A percentile compares a stretch with the other conserved stretches of the same genome.
These are phyloP conservation scores for Theileria orientalis DNA, from an alignment of 169 alveolate species.

Conservation along the genomic window DNA sequence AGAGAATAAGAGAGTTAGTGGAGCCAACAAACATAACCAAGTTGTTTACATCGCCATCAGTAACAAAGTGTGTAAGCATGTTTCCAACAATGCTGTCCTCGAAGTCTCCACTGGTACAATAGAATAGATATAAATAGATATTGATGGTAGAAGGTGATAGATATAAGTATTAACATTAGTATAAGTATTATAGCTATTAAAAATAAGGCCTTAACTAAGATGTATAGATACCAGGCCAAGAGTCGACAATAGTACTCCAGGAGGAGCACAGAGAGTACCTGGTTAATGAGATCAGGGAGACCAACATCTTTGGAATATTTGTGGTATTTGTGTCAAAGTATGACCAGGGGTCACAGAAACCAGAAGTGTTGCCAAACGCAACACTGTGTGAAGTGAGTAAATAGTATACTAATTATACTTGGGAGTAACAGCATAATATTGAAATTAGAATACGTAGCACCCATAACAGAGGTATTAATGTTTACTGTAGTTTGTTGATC, in stretches of 20 bases:
- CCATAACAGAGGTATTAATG: too few relatives aligned
- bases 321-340: slow-evolving; percentile 37
- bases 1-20: slow-evolving; percentile 6
- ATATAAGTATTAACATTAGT: too few relatives aligned
- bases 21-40: slow-evolving; percentile 38
- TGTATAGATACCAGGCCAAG: slow-evolving; percentile 55
- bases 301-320: slow-evolving; percentile 39
- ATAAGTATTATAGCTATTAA: too few relatives aligned
- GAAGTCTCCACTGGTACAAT: slow-evolving; percentile 46
- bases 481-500: slow-evolving; percentile 49
- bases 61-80: slow-evolving; percentile 6
- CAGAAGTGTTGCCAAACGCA: slow-evolving; percentile 37
- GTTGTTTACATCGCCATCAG: slow-evolving; percentile 29
- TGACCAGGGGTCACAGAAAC: not conserved
- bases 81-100: slow-evolving; percentile 48
- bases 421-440: too few relatives aligned
- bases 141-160: too few relatives aligned
- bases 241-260: slow-evolving; percentile 25
- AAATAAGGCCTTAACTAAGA: too few relatives aligned
- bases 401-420: not conserved
- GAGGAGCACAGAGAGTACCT: slow-evolving; percentile 41
- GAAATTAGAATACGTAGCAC: too few relatives aligned
- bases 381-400: slow-evolving; percentile 53
- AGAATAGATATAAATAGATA: too few relatives aligned
- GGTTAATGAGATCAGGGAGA: slow-evolving; percentile 30